Percentiles rank a stretch among this genome's conserved stretches.
Evolutionary conservation across 2,329 filamentous ascomycete species (phyloP).

Genomic region (Claviceps fusiformis): DNA sequence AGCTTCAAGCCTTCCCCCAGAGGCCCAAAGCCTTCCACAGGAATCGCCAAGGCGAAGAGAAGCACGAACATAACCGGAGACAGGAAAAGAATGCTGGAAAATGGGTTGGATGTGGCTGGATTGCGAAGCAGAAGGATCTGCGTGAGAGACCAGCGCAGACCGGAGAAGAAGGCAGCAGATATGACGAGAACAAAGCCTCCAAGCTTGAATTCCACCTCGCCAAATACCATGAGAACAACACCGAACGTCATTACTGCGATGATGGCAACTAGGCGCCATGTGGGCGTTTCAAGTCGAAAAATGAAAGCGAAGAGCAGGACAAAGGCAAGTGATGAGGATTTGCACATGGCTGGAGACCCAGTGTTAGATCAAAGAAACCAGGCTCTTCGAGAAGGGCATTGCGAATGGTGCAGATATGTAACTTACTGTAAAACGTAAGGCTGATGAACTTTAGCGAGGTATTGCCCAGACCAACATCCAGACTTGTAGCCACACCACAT

Average conservation of each 20-base stretch:
- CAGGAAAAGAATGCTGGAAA: constrained; percentile 95
- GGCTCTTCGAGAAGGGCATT: not conserved
- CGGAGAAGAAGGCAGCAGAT: constrained; percentile 83
- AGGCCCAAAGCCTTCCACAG: constrained; percentile 65
- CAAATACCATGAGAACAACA: constrained; percentile 96
- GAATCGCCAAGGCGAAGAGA: constrained; percentile 66
- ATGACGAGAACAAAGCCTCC: constrained; percentile 88
- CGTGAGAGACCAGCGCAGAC: constrained; percentile 96
- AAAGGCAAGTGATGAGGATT: constrained; percentile 90
- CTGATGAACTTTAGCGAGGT: constrained; percentile 93
- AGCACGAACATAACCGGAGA: constrained; percentile 90
- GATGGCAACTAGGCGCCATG: constrained; percentile 71
- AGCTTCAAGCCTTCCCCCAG: constrained; percentile 51
- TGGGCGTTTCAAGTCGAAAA: constrained; percentile 80
- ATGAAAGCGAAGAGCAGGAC: constrained; percentile 90
- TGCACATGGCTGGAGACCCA: constrained; percentile 66
- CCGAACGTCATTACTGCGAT: constrained; percentile 86
- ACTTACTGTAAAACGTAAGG: constrained; percentile 83
- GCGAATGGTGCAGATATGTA: not conserved
- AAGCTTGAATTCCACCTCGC: constrained; percentile 78
- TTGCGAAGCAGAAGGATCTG: constrained; percentile 91
- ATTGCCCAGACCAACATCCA: constrained; percentile 93
- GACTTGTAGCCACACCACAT: constrained; percentile 80
- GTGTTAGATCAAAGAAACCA: constrained; percentile 10
- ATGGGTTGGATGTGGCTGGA: constrained; percentile 89